A percentile compares a stretch with the other conserved stretches of the same genome.
These are phyloP conservation scores for Calonectria crousiana DNA, from an alignment of 2,329 filamentous ascomycete genomes.

Conservation along the genomic window DNA sequence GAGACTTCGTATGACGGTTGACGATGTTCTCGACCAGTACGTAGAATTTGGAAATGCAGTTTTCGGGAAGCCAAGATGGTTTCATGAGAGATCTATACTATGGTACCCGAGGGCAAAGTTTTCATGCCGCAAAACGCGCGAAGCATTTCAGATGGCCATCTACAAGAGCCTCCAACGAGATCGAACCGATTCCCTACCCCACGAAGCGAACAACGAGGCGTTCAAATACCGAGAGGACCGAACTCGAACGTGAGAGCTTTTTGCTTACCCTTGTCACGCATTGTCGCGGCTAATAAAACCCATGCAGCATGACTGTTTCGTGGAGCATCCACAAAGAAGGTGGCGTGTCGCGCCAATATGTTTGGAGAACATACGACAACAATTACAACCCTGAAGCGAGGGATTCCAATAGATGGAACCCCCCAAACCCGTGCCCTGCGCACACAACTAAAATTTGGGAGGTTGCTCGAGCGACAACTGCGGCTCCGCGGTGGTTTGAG, in stretches of 20 bases:
- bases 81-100: background rate
- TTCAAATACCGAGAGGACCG: slow-evolving; percentile 15
- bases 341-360: background rate
- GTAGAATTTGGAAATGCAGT: background rate
- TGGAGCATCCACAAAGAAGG: background rate
- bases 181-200: background rate
- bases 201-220: background rate
- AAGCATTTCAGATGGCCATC: background rate
- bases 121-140: background rate
- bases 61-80: slow-evolving; percentile 15
- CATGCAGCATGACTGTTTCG: background rate
- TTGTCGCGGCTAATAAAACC: background rate
- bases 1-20: slow-evolving; percentile 8
- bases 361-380: slow-evolving; percentile 15
- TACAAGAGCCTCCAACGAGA: background rate
- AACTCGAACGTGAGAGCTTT: slow-evolving; percentile 6
- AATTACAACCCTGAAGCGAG: background rate
- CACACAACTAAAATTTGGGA: slow-evolving; percentile 3
- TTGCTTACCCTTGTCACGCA: no score
- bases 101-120: slow-evolving; percentile 17
- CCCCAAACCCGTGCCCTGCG: background rate
- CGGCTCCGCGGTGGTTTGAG: slow-evolving; percentile 6
- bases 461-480: slow-evolving; percentile 15
- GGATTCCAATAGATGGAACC: background rate
- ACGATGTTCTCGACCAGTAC: slow-evolving; percentile 2